These are phyloP conservation scores for Phaeosphaeria sp. DNA, from an alignment of 2,329 filamentous ascomycete genomes.

Conservation along the genomic window DNA sequence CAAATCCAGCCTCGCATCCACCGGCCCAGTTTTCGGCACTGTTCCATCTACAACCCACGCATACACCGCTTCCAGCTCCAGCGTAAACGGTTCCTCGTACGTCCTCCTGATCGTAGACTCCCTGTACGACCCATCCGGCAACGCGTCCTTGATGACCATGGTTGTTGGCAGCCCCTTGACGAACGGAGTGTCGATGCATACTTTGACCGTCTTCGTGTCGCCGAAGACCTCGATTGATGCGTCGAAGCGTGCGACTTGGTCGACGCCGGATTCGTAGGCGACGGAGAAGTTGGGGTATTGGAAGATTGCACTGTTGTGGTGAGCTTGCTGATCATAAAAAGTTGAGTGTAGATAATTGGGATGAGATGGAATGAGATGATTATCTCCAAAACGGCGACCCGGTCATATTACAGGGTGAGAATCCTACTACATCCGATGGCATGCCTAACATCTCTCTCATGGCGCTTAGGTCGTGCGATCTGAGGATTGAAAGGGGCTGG, in stretches of 20 bases:
- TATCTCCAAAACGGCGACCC: constrained; percentile 1
- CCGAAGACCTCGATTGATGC: constrained; percentile 62
- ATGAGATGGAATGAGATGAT: not conserved
- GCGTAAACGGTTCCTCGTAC: constrained; percentile 57
- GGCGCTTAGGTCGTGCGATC: constrained; percentile 61
- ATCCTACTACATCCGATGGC: constrained; percentile 53
- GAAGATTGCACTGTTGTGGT: constrained; percentile 8
- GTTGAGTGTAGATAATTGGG: no score
- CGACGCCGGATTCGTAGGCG: constrained; percentile 65
- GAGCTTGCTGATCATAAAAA: not conserved
- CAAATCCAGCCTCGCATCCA: constrained; percentile 53
- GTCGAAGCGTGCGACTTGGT: constrained; percentile 61
- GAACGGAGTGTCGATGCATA: constrained; percentile 65
- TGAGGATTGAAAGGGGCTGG: constrained; percentile 45
- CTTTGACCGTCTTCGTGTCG: constrained; percentile 59
- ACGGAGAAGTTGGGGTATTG: constrained; percentile 53
- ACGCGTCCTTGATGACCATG: constrained; percentile 6
- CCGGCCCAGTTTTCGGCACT: constrained; percentile 49
- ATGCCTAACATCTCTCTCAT: constrained; percentile 59
- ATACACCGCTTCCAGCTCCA: constrained; percentile 41
- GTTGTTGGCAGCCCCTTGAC: constrained; percentile 61
- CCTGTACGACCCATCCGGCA: constrained; percentile 30
- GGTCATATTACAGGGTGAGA: not conserved
- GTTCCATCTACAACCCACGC: constrained; percentile 48
- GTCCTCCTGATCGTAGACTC: constrained; percentile 52